Evolutionary conservation across 2,329 filamentous ascomycete species (phyloP).

Genomic region (Colletotrichum theobromicola): DNA sequence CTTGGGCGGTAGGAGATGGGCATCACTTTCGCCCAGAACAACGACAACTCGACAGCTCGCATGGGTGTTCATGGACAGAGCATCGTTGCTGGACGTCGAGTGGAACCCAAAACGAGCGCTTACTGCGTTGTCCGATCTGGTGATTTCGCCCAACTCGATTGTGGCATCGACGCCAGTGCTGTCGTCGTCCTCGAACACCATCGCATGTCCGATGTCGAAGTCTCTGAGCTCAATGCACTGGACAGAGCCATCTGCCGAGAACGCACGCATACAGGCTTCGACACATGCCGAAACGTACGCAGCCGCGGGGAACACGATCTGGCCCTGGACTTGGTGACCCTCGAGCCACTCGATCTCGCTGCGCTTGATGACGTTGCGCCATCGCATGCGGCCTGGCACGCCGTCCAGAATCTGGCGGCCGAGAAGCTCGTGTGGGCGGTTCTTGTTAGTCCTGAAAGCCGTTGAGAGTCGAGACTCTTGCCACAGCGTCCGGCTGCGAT

Average conservation of each 20-base stretch:
- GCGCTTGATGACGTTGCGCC: conserved; percentile 21
- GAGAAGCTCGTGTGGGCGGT: conserved; percentile 39
- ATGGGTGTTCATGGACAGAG: background rate
- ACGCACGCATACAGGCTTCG: background rate
- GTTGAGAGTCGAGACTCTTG: conserved; percentile 30
- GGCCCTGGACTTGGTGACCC: conserved; percentile 37
- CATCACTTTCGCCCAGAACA: background rate
- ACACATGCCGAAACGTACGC: conserved; percentile 37
- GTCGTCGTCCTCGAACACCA: background rate
- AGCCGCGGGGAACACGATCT: conserved; percentile 49
- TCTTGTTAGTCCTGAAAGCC: conserved; percentile 28
- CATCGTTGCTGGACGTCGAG: background rate
- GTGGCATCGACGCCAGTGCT: background rate
- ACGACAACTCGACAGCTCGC: background rate
- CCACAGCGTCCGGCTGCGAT: conserved; percentile 39
- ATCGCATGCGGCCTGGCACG: background rate
- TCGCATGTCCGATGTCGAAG: conserved; percentile 32
- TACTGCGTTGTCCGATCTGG: background rate
- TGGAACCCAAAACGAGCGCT: background rate
- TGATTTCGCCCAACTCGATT: background rate
- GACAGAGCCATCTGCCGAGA: background rate
- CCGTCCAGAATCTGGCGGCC: background rate
- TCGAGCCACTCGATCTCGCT: conserved; percentile 36
- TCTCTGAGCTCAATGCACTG: conserved; percentile 6
- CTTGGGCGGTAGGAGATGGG: background rate